phyloP scores from a whole-genome alignment of 805 yeast species.

The Starmerella kuoi region DNA sequence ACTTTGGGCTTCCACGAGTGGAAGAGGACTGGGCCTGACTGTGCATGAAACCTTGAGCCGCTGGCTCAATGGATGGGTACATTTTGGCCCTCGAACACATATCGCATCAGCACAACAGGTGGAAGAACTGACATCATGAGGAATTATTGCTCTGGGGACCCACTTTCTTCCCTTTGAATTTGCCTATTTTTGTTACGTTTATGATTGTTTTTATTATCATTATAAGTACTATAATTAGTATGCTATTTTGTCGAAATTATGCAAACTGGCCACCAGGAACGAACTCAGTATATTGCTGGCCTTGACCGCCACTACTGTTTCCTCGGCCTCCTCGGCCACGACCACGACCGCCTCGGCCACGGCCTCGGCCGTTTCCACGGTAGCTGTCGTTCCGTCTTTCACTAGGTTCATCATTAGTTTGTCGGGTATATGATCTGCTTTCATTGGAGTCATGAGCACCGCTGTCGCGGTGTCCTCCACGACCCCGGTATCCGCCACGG shows the following conservation, averaged over 20 bases:
- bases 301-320: not conserved
- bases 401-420: not conserved
- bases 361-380: conserved; percentile 28
- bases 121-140: no score
- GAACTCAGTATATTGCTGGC: not conserved
- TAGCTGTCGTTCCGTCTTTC: not conserved
- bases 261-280: not conserved
- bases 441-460: not conserved
- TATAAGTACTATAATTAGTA: no score
- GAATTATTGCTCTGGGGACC: no score
- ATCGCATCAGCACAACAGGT: no score
- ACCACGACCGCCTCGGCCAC: conserved; percentile 12
- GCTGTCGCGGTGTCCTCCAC: not conserved
- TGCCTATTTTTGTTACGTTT: no score
- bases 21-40: conserved; percentile 10
- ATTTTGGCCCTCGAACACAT: not conserved
- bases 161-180: no score
- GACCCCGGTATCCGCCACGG: not conserved
- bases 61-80: not conserved
- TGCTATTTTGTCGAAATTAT: no score
- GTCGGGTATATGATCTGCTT: no score
- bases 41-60: not conserved
- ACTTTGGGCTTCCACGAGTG: conserved; percentile 13
- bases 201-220: no score
- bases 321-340: conserved; percentile 18